These are phyloP conservation scores for Solanum lignicaule DNA, from an alignment of 257 asterid genomes.

Conservation along the genomic window DNA sequence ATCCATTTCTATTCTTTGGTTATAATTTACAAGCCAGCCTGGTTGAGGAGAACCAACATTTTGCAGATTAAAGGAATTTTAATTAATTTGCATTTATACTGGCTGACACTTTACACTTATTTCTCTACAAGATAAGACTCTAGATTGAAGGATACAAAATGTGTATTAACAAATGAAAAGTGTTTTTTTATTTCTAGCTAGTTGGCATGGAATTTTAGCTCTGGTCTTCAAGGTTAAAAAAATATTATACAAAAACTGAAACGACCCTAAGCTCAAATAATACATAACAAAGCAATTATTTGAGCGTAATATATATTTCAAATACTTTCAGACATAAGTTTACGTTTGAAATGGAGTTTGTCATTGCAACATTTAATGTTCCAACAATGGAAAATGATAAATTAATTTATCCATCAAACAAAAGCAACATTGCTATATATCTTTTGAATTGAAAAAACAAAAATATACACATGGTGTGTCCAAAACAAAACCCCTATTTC, in stretches of 20 bases:
- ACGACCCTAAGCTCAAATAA: neutral
- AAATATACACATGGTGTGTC: neutral
- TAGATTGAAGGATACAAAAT: neutral
- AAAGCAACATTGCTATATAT: neutral
- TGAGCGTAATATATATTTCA: neutral
- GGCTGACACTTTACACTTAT: neutral
- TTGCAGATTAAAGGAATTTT: neutral
- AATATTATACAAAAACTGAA: neutral
- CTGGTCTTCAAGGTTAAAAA: neutral
- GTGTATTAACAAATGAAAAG: neutral
- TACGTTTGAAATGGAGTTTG: no score
- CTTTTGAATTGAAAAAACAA: neutral
- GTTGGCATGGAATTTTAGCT: neutral
- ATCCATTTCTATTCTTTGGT: neutral
- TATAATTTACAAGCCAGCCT: neutral
- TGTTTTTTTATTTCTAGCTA: fast-evolving
- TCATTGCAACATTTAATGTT: neutral
- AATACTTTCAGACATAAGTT: neutral
- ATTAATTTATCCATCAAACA: neutral
- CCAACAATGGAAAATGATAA: neutral
- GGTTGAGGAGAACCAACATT: neutral
- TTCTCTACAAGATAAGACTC: neutral
- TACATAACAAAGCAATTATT: neutral
- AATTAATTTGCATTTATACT: neutral
- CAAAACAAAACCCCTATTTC: neutral